These are phyloP conservation scores for Paraphaeosphaeria sporulosa DNA, from an alignment of 2,329 filamentous ascomycete species.

Conservation along the genomic window DNA sequence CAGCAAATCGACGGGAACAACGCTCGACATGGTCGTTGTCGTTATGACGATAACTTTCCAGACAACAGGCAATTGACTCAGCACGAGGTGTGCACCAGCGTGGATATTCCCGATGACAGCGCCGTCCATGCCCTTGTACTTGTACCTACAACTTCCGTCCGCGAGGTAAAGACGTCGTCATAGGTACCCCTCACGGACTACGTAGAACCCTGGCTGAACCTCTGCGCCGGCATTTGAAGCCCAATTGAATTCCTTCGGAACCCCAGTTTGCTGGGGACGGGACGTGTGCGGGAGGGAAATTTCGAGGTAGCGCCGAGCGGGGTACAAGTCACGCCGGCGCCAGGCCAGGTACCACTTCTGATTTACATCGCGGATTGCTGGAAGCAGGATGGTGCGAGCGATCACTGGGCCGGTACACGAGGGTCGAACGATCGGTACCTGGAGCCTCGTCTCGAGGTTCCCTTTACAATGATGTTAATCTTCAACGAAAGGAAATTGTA, in stretches of 20 bases:
- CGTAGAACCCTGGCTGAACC: neutral
- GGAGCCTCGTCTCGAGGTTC: neutral
- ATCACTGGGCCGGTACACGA: neutral
- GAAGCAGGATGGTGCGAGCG: slow-evolving; percentile 3
- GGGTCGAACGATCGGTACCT: neutral
- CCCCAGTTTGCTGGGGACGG: neutral
- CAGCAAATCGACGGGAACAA: slow-evolving; percentile 43
- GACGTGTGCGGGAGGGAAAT: neutral
- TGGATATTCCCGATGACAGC: slow-evolving; percentile 11
- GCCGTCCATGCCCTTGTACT: slow-evolving; percentile 9
- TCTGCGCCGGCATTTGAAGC: neutral
- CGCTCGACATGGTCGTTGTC: slow-evolving; percentile 34
- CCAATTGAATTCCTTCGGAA: neutral
- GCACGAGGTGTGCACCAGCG: slow-evolving; percentile 18
- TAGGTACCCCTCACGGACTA: slow-evolving; percentile 5
- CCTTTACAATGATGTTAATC: neutral
- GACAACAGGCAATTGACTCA: slow-evolving; percentile 10
- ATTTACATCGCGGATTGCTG: slow-evolving; percentile 4
- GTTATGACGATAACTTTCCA: slow-evolving; percentile 26
- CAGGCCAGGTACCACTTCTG: slow-evolving; percentile 2
- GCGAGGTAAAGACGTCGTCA: neutral
- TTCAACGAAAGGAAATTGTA: neutral
- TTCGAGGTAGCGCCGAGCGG: neutral
- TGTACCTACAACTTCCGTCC: neutral
- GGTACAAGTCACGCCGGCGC: neutral